A percentile compares a stretch with the other conserved stretches of the same genome.
phyloP scores from a whole-genome alignment of 352 stramenopile species.

The Elongisporangium anandrum region DNA sequence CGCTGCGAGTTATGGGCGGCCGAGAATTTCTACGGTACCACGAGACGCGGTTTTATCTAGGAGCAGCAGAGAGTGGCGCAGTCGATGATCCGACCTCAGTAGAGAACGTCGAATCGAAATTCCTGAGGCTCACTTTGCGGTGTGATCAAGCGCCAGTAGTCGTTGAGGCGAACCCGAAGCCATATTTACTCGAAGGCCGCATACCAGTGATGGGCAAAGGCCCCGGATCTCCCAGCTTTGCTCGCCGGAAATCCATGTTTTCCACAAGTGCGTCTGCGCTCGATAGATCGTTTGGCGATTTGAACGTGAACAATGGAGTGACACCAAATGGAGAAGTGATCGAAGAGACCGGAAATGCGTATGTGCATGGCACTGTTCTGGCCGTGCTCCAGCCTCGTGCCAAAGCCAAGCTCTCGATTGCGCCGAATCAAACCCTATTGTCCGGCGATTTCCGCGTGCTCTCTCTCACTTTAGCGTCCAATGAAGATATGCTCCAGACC shows the following conservation, averaged over 20 bases:
- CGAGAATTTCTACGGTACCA: slow-evolving; percentile 53
- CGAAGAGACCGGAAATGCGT: not conserved
- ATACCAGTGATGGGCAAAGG: slow-evolving; percentile 84
- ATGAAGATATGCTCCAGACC: slow-evolving; percentile 66
- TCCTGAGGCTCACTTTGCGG: slow-evolving; percentile 57
- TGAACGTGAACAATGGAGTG: slow-evolving; percentile 8
- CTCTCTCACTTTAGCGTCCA: slow-evolving; percentile 48
- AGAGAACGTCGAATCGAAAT: slow-evolving; percentile 23
- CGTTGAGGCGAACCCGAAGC: slow-evolving; percentile 28
- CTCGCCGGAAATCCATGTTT: slow-evolving; percentile 75
- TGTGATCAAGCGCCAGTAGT: slow-evolving; percentile 31
- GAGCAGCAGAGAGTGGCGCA: slow-evolving; percentile 9
- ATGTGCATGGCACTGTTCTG: slow-evolving; percentile 41
- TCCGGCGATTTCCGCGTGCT: slow-evolving; percentile 65
- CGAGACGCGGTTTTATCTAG: slow-evolving; percentile 59
- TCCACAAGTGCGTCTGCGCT: slow-evolving; percentile 26
- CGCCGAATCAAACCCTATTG: slow-evolving; percentile 52
- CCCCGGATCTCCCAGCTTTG: slow-evolving; percentile 79
- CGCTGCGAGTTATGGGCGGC: slow-evolving; percentile 50
- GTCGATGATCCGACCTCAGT: slow-evolving; percentile 12
- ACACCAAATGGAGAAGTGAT: not conserved
- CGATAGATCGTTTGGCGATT: slow-evolving; percentile 26
- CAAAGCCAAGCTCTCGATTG: slow-evolving; percentile 50
- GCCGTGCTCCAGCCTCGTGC: slow-evolving; percentile 68
- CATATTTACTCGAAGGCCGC: slow-evolving; percentile 50